Evolutionary conservation across 164 flowering plant species (phyloP).

Genomic region (Protea cynaroides): DNA sequence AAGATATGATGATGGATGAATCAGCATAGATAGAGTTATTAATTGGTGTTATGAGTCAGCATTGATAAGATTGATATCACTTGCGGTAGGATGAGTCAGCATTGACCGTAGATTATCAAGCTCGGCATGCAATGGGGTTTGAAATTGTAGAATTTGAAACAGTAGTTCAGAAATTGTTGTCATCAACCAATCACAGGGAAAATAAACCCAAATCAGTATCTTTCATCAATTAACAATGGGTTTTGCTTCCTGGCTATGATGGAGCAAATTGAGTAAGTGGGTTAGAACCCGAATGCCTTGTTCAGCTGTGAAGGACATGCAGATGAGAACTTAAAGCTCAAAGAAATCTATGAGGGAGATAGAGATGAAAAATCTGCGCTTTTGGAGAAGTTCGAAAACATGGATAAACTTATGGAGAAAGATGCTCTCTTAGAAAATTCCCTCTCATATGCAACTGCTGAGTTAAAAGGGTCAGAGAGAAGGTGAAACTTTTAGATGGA

Average conservation of each 20-base stretch:
- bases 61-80: too few species aligned
- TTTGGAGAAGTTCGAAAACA: constrained; percentile 39
- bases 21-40: too few species aligned
- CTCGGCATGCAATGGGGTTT: too few species aligned
- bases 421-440: constrained; percentile 43
- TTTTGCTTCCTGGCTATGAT: constrained; percentile 45
- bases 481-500: constrained; percentile 37
- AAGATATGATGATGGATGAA: too few species aligned
- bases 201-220: too few species aligned
- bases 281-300: constrained; percentile 50
- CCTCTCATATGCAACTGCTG: constrained; percentile 38
- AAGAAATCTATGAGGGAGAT: constrained; percentile 36
- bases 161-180: too few species aligned
- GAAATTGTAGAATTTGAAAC: too few species aligned
- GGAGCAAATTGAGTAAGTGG: constrained; percentile 52
- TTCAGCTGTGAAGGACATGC: constrained; percentile 57
- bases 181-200: too few species aligned
- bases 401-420: constrained; percentile 41
- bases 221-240: too few species aligned
- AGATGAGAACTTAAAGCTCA: constrained; percentile 60
- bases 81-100: too few species aligned
- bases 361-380: constrained; percentile 44
- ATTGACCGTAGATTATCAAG: too few species aligned
- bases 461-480: constrained; percentile 34
- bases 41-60: too few species aligned